Percentiles rank a stretch among this genome's conserved stretches.
These are phyloP conservation scores for Ophiostoma ulmi DNA, from an alignment of 2,329 filamentous ascomycete species.

Conservation along the genomic window DNA sequence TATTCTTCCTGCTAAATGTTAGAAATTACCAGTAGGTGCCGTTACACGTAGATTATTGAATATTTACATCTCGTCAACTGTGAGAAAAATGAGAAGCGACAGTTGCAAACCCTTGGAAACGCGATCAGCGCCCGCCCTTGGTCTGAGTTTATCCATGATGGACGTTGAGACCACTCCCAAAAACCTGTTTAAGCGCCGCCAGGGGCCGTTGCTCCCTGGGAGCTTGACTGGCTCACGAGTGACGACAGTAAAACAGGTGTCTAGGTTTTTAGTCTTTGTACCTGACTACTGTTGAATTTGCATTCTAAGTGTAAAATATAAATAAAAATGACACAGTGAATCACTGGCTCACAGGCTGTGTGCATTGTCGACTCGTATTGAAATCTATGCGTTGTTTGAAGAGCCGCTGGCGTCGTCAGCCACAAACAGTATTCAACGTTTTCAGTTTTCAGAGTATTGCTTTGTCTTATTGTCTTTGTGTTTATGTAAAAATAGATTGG, in stretches of 20 bases:
- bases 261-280: neutral
- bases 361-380: constrained; percentile 5
- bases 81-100: constrained; percentile 5
- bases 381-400: constrained; percentile 1
- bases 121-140: constrained; percentile 8
- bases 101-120: neutral
- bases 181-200: constrained; percentile 13
- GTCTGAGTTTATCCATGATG: neutral
- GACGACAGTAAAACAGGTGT: neutral
- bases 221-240: constrained; percentile 9
- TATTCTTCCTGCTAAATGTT: neutral
- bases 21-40: neutral
- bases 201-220: constrained; percentile 11
- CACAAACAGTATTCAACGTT: neutral
- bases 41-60: neutral
- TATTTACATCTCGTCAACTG: neutral
- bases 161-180: neutral
- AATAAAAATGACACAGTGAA: neutral
- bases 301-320: neutral
- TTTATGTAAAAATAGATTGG: neutral
- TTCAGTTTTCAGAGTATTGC: neutral
- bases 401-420: constrained; percentile 3
- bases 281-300: neutral
- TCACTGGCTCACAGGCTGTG: neutral
- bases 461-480: neutral